Evolutionary conservation across 1,284 basidiomycete genomes (phyloP), one percentile per base, ranked within the genome.

Genomic region (Thelephora terrestris): DNA sequence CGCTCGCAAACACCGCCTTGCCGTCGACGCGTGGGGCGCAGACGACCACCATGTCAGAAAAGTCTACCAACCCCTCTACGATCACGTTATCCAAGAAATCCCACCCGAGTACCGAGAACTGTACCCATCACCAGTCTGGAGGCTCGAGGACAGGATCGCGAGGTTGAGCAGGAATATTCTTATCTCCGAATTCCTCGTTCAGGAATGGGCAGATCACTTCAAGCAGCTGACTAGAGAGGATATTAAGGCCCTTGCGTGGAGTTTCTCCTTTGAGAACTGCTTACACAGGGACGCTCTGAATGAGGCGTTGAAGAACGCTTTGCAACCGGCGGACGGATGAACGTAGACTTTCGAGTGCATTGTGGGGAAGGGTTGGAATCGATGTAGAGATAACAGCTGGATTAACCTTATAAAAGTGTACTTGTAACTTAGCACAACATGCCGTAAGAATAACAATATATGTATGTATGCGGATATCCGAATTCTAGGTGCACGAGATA

Each of bases 151-250:
- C 49, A 67, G 75, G 40, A 66, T 79, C 25, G 72, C 70, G 2
- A 71, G 79, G 34, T 62, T 81, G 37, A 65, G 76, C n/a, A 69
- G 81, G 45, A 76, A 77, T 56, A 81, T 80, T 43, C 65, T 86
- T 23, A 64, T 86, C 4, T 73, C 74, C 3, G 81, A 86, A 61
- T 80, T 76, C 57, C 63, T 85, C 55, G 72, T 79, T 29, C 65
- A 68, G 50, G 79, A 84, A 57, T 86, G 77, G 74, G 82, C 81
- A 1, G 75, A 76, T 48, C 71, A 76, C 55, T 81, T 86, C 61
- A 62, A 64, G 17, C 79, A 74, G 3, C 71, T 79, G 65, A 67
- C 58, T 38, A 63, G 70, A 55, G 65, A 62, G n/a, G 75, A 83
- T 62, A 23, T 18, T 9, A 39, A 39, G 4, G 37, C 23, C 17